A percentile compares a stretch with the other conserved stretches of the same genome.
phyloP scores from a whole-genome alignment of 441 rosid species.

The Hura crepitans region DNA sequence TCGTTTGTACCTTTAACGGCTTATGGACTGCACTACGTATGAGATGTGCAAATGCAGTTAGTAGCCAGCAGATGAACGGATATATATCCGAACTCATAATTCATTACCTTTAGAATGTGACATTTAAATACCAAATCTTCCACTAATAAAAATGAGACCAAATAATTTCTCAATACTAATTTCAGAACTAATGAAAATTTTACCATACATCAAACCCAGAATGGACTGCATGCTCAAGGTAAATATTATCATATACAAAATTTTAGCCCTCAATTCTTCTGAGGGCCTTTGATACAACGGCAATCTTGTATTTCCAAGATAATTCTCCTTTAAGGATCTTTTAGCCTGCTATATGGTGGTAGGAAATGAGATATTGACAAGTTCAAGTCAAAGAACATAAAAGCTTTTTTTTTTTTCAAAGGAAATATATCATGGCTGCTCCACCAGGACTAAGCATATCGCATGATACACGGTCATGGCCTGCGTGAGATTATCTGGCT shows the following conservation, averaged over 20 bases:
- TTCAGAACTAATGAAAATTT: background rate
- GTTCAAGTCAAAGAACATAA: background rate
- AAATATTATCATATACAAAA: constrained; percentile 8
- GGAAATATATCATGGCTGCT: background rate
- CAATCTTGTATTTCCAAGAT: background rate
- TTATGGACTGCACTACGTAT: constrained; percentile 6
- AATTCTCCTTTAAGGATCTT: too few species aligned
- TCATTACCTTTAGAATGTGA: too few species aligned
- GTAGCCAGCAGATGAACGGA: background rate
- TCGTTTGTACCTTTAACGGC: constrained; percentile 13
- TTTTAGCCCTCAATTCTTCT: constrained; percentile 11
- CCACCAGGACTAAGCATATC: background rate
- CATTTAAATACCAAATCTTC: too few species aligned
- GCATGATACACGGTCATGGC: background rate
- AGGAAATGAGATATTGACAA: background rate
- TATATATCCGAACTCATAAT: background rate
- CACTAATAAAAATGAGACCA: background rate
- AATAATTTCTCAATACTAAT: background rate
- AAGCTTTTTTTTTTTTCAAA: background rate
- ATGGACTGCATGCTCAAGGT: background rate
- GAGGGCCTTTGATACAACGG: constrained; percentile 7
- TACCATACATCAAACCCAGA: background rate
- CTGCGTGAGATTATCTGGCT: background rate
- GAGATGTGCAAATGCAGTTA: background rate
- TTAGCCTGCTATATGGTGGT: too few species aligned